phyloP scores from a whole-genome alignment of 352 stramenopile genomes.

The Phytophthora lateralis region DNA sequence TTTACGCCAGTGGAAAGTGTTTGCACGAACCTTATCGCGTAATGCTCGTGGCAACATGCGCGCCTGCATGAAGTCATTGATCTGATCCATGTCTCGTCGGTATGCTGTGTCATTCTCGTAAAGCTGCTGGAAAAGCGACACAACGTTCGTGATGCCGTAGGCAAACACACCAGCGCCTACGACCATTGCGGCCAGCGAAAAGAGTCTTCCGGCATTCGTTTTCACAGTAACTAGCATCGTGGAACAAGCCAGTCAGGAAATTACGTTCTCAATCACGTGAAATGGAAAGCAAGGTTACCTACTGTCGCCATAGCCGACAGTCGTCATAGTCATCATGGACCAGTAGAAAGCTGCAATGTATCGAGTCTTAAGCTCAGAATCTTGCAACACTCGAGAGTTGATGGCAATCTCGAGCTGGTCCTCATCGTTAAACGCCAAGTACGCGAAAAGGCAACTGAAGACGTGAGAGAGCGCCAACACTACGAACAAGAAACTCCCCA shows the following conservation, averaged over 20 bases:
- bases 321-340: constrained; percentile 89
- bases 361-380: constrained; percentile 57
- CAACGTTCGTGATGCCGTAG: constrained; percentile 86
- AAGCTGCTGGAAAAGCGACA: constrained; percentile 78
- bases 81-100: constrained; percentile 76
- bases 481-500: constrained; percentile 75
- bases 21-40: constrained; percentile 77
- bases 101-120: constrained; percentile 71
- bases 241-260: constrained; percentile 6
- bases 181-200: constrained; percentile 76
- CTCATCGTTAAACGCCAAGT: constrained; percentile 65
- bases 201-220: constrained; percentile 67
- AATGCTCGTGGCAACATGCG: constrained; percentile 63
- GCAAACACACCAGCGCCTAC: constrained; percentile 82
- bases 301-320: constrained; percentile 81
- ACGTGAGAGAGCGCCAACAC: constrained; percentile 80
- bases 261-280: background rate
- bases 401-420: constrained; percentile 55
- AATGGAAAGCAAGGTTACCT: constrained; percentile 21
- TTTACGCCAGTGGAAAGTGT: constrained; percentile 82
- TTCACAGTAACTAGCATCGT: constrained; percentile 63
- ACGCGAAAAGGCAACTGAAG: constrained; percentile 82
- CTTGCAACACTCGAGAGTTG: constrained; percentile 46
- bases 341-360: constrained; percentile 87
- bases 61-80: constrained; percentile 80